Percentiles rank a stretch among this genome's conserved stretches.
Evolutionary conservation across 208 protist genomes (phyloP).

Genomic region (Naegleria lovaniensis): DNA sequence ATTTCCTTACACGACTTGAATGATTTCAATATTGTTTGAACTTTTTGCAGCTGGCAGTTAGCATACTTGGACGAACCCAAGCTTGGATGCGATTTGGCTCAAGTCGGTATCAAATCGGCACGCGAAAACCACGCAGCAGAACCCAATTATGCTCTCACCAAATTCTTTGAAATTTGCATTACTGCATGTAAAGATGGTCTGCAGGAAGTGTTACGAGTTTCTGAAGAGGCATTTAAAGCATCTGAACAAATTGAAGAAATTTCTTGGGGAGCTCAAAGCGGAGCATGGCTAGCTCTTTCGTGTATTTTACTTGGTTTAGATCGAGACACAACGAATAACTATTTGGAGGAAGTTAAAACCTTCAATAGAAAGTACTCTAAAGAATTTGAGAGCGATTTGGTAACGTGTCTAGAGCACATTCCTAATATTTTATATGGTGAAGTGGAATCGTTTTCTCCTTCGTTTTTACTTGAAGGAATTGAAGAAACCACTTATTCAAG

Average conservation of each 20-base stretch:
- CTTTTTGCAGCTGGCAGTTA: neutral
- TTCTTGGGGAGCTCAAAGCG: slow-evolving; percentile 5
- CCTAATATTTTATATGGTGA: neutral
- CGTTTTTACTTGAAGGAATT: neutral
- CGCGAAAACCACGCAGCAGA: neutral
- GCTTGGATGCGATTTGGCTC: neutral
- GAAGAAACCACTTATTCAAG: neutral
- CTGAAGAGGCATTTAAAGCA: neutral
- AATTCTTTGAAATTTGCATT: neutral
- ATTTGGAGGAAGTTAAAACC: neutral
- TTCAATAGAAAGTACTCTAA: neutral
- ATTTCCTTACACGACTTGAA: too few species aligned
- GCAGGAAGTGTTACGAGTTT: neutral
- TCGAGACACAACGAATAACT: neutral
- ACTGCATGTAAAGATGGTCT: neutral
- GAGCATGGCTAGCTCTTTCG: neutral
- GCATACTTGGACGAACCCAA: neutral
- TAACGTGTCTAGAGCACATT: neutral
- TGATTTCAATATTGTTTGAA: neutral
- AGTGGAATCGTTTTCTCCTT: neutral
- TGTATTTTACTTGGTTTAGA: neutral
- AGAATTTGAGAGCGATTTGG: neutral
- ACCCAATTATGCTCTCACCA: neutral
- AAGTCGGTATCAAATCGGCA: neutral
- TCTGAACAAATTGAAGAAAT: neutral